These are phyloP conservation scores for Carex littledalei DNA, from an alignment of 176 grass and related monocot species.

Conservation along the genomic window DNA sequence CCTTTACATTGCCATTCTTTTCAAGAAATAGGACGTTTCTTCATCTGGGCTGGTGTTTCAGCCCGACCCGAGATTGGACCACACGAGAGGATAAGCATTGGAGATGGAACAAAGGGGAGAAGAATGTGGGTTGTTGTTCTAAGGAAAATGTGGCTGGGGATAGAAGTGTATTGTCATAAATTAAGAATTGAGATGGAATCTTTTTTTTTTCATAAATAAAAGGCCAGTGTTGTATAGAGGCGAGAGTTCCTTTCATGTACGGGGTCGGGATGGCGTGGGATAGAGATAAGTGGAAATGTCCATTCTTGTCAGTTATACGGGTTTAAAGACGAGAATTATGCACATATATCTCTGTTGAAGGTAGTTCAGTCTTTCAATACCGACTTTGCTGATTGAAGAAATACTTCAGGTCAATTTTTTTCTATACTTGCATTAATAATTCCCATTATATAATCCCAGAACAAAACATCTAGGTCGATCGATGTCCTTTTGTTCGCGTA, in stretches of 20 bases:
- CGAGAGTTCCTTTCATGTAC: conserved; percentile 14
- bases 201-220: conserved; percentile 25
- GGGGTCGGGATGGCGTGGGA: not conserved
- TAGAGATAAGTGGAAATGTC: conserved; percentile 13
- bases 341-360: conserved; percentile 11
- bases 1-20: conserved; percentile 29
- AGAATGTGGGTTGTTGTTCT: conserved; percentile 16
- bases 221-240: conserved; percentile 5
- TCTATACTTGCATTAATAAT: not conserved
- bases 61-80: not conserved
- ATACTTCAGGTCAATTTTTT: not conserved
- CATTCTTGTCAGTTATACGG: conserved; percentile 20
- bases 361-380: not conserved
- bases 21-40: conserved; percentile 15
- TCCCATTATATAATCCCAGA: not conserved
- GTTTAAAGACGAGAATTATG: conserved; percentile 19
- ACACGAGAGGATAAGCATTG: not conserved
- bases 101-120: not conserved
- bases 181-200: conserved; percentile 27
- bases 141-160: not conserved
- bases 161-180: conserved; percentile 3
- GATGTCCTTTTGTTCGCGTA: not conserved
- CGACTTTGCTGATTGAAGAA: not conserved
- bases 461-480: not conserved
- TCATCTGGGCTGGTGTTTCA: conserved; percentile 1